Evolutionary conservation across 2,329 filamentous ascomycete genomes (phyloP).

Genomic region (Colletotrichum destructivum): DNA sequence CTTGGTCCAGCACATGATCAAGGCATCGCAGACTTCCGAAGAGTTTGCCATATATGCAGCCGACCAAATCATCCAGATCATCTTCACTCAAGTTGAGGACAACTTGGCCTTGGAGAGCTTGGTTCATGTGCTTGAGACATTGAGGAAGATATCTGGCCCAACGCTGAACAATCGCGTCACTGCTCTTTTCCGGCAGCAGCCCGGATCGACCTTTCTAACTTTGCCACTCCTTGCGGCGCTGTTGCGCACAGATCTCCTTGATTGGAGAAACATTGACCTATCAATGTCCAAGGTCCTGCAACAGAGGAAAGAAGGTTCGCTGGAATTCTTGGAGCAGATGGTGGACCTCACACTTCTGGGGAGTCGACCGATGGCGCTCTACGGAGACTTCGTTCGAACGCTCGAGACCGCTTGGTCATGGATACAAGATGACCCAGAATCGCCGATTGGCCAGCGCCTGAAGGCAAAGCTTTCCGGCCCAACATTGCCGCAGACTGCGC

Average conservation of each 20-base stretch:
- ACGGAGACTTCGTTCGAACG: constrained; percentile 88
- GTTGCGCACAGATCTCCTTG: constrained; percentile 72
- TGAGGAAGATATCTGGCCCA: constrained; percentile 72
- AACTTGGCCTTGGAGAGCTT: constrained; percentile 73
- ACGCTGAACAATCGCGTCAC: constrained; percentile 69
- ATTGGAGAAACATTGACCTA: constrained; percentile 77
- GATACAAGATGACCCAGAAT: constrained; percentile 80
- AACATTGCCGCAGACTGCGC: constrained; percentile 64
- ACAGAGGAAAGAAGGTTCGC: constrained; percentile 77
- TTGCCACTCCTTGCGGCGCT: constrained; percentile 71
- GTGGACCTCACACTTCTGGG: constrained; percentile 85
- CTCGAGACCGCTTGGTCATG: constrained; percentile 86
- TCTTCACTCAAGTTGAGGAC: constrained; percentile 70
- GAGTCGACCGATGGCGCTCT: constrained; percentile 82
- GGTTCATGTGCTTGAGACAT: constrained; percentile 73
- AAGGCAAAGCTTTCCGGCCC: constrained; percentile 72
- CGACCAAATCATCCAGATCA: constrained; percentile 70
- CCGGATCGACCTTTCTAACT: constrained; percentile 69
- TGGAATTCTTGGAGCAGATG: constrained; percentile 86
- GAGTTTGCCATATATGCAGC: constrained; percentile 72
- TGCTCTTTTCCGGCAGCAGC: constrained; percentile 70
- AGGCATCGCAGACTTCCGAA: constrained; percentile 73
- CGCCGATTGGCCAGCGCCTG: constrained; percentile 77
- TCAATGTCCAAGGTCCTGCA: constrained; percentile 82
- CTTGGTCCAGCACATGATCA: constrained; percentile 74